Base-by-base conservation (phyloP, 768 basidiomycete species). In the Clitopilus hobsonii region DNA sequence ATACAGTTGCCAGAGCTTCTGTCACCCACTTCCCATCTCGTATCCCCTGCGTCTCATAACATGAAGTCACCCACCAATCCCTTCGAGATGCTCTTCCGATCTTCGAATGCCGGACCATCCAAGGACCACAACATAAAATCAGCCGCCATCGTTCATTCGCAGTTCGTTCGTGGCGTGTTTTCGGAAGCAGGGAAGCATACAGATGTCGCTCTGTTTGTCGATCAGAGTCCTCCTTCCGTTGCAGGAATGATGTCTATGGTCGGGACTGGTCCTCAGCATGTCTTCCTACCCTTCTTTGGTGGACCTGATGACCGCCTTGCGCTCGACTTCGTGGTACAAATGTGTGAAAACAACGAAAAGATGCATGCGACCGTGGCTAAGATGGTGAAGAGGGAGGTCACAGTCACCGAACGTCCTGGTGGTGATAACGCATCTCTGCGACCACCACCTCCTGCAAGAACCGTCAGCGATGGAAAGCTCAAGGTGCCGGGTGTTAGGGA, bases 241-340 rank as follows among this genome's bases (percentile, higher is more conserved):
- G 30, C 20, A 51, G 56, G 20, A 54, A 61, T 63, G 27, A 56
- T 59, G 38, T 67, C 67, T 47, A 71, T 70, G 36, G 67, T 62
- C 7, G 41, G 41, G 41, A 45, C 41, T 20, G 41, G 41, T 5
- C 41, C 41, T 2, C 79, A 85, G 63, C 89, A 92, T 64, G 60
- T 98, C 13, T 89, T 93, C 70, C 63, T 97, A 11, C 90, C 93
- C 0, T 98, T 98, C 80, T 90, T 93, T 66, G 96, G 96, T 22
- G 96, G 96, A 0, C 89, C 93, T 0, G 96, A 98, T 67, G 95
- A 97, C 65, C 79, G 96, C 2, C 76, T 94, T 16, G 91, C 93
- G 0, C 72, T 98, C 29, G 84, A 89, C 26, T 84, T 98, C 60
- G 88, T 91, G 22, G 80, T 88, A 13, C 94, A 95, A 69, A 72